Percentiles rank a stretch among this genome's conserved stretches.
Evolutionary conservation across 2,329 filamentous ascomycete species (phyloP).

Genomic region (Dryadomyces quercus-mongolicae): DNA sequence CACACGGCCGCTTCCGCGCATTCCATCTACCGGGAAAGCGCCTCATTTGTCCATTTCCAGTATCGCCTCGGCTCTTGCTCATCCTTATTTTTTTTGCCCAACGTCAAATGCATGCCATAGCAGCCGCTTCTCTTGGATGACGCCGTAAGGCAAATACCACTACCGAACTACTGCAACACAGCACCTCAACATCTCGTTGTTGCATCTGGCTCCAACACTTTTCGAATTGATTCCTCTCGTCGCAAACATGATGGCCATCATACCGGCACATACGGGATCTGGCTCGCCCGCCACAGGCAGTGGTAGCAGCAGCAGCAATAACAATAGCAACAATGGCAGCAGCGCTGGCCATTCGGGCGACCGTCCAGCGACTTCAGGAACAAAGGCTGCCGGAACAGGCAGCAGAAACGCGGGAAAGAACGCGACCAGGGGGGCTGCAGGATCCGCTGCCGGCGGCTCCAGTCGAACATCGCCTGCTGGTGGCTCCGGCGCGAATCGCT

Average conservation of each 20-base stretch:
- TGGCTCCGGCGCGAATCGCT: conserved; percentile 20
- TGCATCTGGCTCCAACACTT: neutral
- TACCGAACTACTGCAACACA: neutral
- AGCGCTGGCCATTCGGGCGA: neutral
- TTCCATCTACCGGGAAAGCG: neutral
- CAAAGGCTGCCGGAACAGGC: neutral
- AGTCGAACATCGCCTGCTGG: conserved; percentile 40
- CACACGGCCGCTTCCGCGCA: neutral
- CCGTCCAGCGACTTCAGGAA: neutral
- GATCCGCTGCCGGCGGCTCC: conserved; percentile 37
- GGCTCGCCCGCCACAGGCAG: neutral
- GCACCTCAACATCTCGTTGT: neutral
- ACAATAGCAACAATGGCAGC: neutral
- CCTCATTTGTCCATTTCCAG: neutral
- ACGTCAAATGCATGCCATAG: conserved; percentile 9
- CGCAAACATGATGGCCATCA: conserved; percentile 10
- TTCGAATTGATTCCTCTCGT: neutral
- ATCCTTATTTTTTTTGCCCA: neutral
- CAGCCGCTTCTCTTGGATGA: conserved; percentile 8
- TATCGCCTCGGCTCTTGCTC: neutral
- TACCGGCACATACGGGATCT: conserved; percentile 5
- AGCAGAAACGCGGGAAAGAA: conserved; percentile 16
- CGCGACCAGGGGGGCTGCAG: conserved; percentile 15
- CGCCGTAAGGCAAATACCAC: conserved; percentile 9
- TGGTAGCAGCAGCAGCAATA: neutral